A percentile compares a stretch with the other conserved stretches of the same genome.
These are phyloP conservation scores for Beauveria sp. DNA, from an alignment of 2,329 filamentous ascomycete genomes.

Conservation along the genomic window DNA sequence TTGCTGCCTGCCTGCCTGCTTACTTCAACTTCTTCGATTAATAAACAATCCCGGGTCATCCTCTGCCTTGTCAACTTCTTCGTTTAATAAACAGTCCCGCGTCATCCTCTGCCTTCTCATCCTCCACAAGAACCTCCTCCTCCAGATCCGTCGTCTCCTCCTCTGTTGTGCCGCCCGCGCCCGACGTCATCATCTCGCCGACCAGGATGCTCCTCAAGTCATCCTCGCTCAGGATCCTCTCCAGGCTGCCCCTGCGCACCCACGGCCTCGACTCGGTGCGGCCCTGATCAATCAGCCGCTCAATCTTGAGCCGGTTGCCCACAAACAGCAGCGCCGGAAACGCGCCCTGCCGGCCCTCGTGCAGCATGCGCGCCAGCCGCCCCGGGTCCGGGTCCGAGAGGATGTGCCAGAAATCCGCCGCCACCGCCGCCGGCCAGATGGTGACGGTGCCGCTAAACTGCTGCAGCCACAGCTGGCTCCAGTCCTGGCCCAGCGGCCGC, in stretches of 20 bases:
- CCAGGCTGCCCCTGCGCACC: conserved; percentile 43
- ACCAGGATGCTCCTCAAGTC: conserved; percentile 44
- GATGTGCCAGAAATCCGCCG: conserved; percentile 78
- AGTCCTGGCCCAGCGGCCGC: conserved; percentile 85
- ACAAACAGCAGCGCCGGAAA: conserved; percentile 93
- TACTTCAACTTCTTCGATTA: neutral
- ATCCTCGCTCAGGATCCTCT: conserved; percentile 55
- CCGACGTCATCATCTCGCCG: conserved; percentile 22
- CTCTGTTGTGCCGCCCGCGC: conserved; percentile 22
- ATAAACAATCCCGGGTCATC: conserved; percentile 3
- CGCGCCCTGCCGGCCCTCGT: conserved; percentile 78
- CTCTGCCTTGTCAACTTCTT: conserved; percentile 7
- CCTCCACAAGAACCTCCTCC: conserved; percentile 14
- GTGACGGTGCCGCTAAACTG: conserved; percentile 92
- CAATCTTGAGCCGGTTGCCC: conserved; percentile 76
- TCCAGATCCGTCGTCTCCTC: conserved; percentile 25
- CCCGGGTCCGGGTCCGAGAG: conserved; percentile 72
- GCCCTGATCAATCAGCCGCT: conserved; percentile 58
- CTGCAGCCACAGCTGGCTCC: conserved; percentile 94
- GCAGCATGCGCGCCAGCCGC: conserved; percentile 78
- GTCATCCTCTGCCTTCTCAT: conserved; percentile 18
- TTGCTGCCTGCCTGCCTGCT: neutral
- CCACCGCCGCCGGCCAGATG: conserved; percentile 80
- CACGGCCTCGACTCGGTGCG: conserved; percentile 44
- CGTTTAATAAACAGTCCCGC: conserved; percentile 4